phyloP scores from a whole-genome alignment of 2,329 filamentous ascomycete genomes.

The Lomentospora prolificans region DNA sequence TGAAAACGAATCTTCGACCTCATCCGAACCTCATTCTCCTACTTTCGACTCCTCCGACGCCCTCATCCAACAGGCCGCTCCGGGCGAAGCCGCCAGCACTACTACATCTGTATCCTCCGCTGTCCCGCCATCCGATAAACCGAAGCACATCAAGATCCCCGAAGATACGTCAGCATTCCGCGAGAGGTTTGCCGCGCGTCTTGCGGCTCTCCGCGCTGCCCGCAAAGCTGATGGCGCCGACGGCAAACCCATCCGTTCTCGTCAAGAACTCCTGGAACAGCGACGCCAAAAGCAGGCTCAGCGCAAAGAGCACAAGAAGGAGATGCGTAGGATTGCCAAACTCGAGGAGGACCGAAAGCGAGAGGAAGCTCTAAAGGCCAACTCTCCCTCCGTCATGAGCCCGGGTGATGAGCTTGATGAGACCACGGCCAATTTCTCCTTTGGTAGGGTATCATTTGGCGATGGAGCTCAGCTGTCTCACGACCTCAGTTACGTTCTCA shows the following conservation, averaged over 20 bases:
- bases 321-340: slow-evolving; percentile 65
- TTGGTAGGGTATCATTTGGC: slow-evolving; percentile 82
- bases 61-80: slow-evolving; percentile 20
- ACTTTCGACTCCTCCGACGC: slow-evolving; percentile 45
- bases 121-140: slow-evolving; percentile 45
- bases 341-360: slow-evolving; percentile 64
- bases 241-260: slow-evolving; percentile 71
- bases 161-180: slow-evolving; percentile 66
- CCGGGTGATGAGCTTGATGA: slow-evolving; percentile 41
- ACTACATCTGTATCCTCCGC: slow-evolving; percentile 63
- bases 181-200: slow-evolving; percentile 68
- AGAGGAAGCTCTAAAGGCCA: slow-evolving; percentile 53
- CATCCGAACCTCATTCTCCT: slow-evolving; percentile 41
- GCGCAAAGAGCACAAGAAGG: slow-evolving; percentile 81
- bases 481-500: slow-evolving; percentile 51
- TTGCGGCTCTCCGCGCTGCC: slow-evolving; percentile 73
- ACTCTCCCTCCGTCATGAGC: slow-evolving; percentile 51
- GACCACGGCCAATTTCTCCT: slow-evolving; percentile 60
- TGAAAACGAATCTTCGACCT: slow-evolving; percentile 35
- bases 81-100: slow-evolving; percentile 35
- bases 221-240: slow-evolving; percentile 81
- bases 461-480: slow-evolving; percentile 76
- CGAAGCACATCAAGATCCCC: slow-evolving; percentile 57
- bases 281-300: slow-evolving; percentile 79
- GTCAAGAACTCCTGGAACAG: slow-evolving; percentile 86